Conservation (phyloP, 768 basidiomycete species). For the Tulasnella sp. region DNA sequence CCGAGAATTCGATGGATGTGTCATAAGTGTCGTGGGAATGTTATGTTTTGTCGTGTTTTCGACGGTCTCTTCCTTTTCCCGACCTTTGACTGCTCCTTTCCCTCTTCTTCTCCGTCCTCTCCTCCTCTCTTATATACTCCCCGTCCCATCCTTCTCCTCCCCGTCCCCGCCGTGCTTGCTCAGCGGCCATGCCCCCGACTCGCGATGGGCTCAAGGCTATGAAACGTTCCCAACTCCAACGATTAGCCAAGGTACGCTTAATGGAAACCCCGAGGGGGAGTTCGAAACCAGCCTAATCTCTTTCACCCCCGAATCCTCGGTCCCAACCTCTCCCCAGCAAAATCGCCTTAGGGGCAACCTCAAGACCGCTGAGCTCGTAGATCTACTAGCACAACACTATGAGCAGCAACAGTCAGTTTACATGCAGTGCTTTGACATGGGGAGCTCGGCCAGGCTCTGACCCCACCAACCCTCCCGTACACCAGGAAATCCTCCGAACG, state of each 20-base stretch:
- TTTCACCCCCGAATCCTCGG: background rate
- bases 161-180: conserved; percentile 4
- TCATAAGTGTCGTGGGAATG: conserved; percentile 18
- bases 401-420: conserved; percentile 27
- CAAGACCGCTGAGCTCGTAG: conserved; percentile 31
- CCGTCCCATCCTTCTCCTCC: background rate
- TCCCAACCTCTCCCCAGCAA: conserved; percentile 2
- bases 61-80: conserved; percentile 18
- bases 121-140: conserved; percentile 15
- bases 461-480: background rate
- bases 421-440: background rate
- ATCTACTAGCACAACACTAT: conserved; percentile 28
- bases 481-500: conserved; percentile 24
- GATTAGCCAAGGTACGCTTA: conserved; percentile 26
- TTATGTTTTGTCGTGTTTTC: conserved; percentile 8
- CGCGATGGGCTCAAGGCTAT: conserved; percentile 31
- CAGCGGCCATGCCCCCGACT: conserved; percentile 26
- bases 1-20: background rate
- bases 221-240: conserved; percentile 30
- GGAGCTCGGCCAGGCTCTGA: background rate
- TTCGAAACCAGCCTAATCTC: conserved; percentile 30
- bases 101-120: background rate
- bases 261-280: background rate
- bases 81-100: background rate
- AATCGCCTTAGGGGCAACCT: conserved; percentile 33